Percentiles rank a stretch among this genome's conserved stretches.
These are phyloP conservation scores for Cyclanthera cordifolia DNA, from an alignment of 306 rosid genomes.

Conservation along the genomic window DNA sequence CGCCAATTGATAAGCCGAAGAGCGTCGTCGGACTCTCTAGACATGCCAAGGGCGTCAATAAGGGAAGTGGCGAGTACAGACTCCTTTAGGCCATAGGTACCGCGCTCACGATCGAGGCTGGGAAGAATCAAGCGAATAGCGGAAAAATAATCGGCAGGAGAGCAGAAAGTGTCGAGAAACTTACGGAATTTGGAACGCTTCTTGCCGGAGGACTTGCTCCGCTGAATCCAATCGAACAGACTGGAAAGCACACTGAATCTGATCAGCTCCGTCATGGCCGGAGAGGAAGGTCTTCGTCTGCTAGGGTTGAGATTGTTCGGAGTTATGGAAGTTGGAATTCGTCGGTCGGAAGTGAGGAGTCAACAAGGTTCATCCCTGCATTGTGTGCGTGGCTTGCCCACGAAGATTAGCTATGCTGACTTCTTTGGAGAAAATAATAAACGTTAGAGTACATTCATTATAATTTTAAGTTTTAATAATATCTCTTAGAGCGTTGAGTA, in stretches of 20 bases:
- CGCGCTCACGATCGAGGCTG: conserved; percentile 74
- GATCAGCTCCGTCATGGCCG: conserved; percentile 36
- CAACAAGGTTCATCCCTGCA: not conserved
- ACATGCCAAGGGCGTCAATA: conserved; percentile 71
- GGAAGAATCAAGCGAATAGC: conserved; percentile 78
- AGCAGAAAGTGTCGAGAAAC: conserved; percentile 70
- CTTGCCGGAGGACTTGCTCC: conserved; percentile 48
- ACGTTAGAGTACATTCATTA: no score
- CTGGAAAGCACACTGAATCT: conserved; percentile 65
- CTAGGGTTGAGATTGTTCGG: not conserved
- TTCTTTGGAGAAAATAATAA: no score
- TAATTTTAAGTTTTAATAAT: no score
- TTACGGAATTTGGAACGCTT: conserved; percentile 83
- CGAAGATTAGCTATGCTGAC: not conserved
- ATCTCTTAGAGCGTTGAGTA: no score
- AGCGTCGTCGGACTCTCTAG: conserved; percentile 75
- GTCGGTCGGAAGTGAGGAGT: conserved; percentile 1
- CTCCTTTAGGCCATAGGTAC: conserved; percentile 81
- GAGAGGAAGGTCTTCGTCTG: not conserved
- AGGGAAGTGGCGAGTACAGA: conserved; percentile 73
- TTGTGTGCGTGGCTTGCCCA: not conserved
- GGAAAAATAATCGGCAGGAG: conserved; percentile 37
- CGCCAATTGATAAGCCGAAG: conserved; percentile 84
- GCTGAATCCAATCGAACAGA: conserved; percentile 65
- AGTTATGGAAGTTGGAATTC: not conserved